phyloP scores from a whole-genome alignment of 225 moss, liverwort and hornwort species.

The Pseudisothecium myosuroides region DNA sequence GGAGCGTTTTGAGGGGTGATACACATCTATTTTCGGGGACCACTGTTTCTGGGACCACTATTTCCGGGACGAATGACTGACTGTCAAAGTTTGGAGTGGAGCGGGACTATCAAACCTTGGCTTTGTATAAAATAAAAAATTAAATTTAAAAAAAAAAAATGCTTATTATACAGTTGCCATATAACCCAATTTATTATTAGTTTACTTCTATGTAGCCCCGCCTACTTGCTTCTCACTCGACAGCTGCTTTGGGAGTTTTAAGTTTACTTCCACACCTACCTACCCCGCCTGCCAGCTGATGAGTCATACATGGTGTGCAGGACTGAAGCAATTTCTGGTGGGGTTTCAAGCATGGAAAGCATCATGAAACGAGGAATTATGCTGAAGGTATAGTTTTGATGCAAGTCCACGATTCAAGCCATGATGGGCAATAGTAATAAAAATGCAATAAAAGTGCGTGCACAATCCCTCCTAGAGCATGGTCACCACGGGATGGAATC shows the following conservation, averaged over 20 bases:
- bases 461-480: neutral
- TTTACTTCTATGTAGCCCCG: too few relatives aligned
- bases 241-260: neutral
- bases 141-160: too few relatives aligned
- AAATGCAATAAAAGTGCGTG: neutral
- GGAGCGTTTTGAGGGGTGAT: too few relatives aligned
- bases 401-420: neutral
- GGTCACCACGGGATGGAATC: too few relatives aligned
- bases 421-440: neutral
- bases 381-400: neutral
- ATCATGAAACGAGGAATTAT: neutral
- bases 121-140: too few relatives aligned
- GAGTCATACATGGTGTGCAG: neutral
- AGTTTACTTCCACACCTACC: neutral
- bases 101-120: too few relatives aligned
- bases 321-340: too few relatives aligned
- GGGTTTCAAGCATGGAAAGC: neutral
- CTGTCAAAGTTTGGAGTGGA: too few relatives aligned
- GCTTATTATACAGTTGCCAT: neutral
- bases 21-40: too few relatives aligned
- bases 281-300: neutral
- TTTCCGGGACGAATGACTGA: too few relatives aligned
- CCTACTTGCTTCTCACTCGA: neutral
- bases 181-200: neutral
- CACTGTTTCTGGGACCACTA: too few relatives aligned